Conservation (phyloP, 495 filamentous ascomycete genomes). For the Aspergillus steynii region DNA sequence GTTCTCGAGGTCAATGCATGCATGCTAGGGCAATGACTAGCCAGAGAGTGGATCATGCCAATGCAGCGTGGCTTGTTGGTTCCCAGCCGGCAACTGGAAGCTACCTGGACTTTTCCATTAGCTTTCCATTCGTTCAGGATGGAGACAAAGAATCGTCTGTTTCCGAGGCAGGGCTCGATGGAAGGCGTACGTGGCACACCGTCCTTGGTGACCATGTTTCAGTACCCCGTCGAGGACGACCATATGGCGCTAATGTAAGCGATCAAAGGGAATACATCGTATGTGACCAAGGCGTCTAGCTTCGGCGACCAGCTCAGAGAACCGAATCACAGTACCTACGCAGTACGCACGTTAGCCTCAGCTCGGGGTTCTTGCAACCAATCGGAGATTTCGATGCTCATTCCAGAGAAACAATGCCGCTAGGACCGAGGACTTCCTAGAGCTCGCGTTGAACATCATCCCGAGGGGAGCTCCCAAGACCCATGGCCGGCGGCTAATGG, state of each 20-base stretch:
- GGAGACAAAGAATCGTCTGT: neutral
- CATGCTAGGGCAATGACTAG: neutral
- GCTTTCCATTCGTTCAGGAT: neutral
- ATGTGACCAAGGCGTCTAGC: neutral
- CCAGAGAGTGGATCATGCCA: neutral
- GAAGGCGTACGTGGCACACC: neutral
- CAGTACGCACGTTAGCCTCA: neutral
- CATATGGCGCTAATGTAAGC: neutral
- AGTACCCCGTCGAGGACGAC: neutral
- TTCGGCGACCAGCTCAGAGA: neutral
- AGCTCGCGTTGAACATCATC: neutral
- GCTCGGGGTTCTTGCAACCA: neutral
- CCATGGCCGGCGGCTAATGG: neutral
- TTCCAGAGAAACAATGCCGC: neutral
- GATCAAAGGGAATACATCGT: neutral
- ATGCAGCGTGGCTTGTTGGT: neutral
- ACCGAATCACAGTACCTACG: neutral
- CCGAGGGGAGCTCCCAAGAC: neutral
- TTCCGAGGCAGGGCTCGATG: neutral
- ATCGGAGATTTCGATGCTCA: neutral
- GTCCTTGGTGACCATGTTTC: neutral
- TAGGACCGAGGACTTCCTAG: neutral
- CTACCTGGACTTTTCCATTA: neutral
- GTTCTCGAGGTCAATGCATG: neutral
- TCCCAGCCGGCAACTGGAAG: neutral